Evolutionary conservation across 1,139 yeast species (phyloP), one percentile per base, ranked within the genome.

Genomic region (Pichia sp.): DNA sequence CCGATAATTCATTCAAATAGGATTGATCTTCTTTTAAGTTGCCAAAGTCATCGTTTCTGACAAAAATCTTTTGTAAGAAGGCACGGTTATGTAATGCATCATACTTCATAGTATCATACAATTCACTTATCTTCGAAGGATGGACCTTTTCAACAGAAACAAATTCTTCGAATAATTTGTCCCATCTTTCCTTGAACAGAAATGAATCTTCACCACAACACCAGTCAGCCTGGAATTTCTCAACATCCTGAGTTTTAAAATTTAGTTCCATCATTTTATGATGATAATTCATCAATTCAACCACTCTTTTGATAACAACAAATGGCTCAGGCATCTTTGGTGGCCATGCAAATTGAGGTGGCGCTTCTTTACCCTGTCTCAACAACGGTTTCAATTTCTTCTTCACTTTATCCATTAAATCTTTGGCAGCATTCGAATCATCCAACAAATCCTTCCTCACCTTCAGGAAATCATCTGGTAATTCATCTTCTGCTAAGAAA

Each of bases 311-410:
- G 63, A 95, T 87, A 10, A 95, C 99, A 51, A 85, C 82, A 70
- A 90, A 92, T 1, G 99, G 99, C 68, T 93, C 95, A 0, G 99
- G 99, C 87, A 93, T 91, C 66, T 91, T 90, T 16, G 95, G 90
- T 1, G 99, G 99, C 99, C 99, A 95, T 0, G 99, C 89, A 71
- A 95, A 95, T 67, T 93, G 97, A 1, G 96, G 91, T n/a, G 99
- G 99, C 0, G 98, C 97, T 64, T 91, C 96, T 56, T 92, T 89
- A 2, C 99, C 99, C 71, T 92, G 93, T 71, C 99, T 82, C 53
- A 95, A 75, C 66, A 95, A 76, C 0, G 98, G 98, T 71, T 95
- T 95, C 67, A 95, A 77, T 75, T 92, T 91, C 81, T 93, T 95
- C 71, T 95, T 95, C 43, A 95, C 99, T 67, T 91, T 89, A 67